Evolutionary conservation across 2,329 filamentous ascomycete species (phyloP).

Genomic region (Ophiosphaerella korrae): DNA sequence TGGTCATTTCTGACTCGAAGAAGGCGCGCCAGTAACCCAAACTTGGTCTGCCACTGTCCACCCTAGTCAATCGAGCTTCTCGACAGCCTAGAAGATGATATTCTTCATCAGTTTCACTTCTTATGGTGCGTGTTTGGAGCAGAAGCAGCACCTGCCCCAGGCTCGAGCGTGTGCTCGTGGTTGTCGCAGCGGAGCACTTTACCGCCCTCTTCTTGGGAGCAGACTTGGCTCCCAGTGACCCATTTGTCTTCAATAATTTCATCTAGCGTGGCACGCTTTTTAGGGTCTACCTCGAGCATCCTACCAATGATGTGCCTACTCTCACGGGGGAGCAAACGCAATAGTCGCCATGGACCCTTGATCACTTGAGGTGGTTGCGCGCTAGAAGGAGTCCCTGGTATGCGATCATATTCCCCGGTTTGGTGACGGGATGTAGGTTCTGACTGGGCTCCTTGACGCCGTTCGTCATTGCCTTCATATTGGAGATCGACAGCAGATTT

Average conservation of each 20-base stretch:
- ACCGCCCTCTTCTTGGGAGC: conserved; percentile 76
- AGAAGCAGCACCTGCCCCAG: conserved; percentile 49
- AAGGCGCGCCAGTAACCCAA: no score
- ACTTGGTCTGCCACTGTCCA: no score
- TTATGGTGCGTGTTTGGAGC: conserved; percentile 41
- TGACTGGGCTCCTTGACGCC: conserved; percentile 38
- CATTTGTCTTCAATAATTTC: conserved; percentile 89
- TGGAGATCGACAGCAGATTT: conserved; percentile 44
- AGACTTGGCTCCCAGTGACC: conserved; percentile 85
- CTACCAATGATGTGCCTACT: conserved; percentile 86
- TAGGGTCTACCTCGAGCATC: conserved; percentile 90
- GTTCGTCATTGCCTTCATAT: conserved; percentile 38
- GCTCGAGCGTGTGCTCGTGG: conserved; percentile 85
- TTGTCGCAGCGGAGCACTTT: conserved; percentile 73
- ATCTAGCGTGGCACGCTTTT: conserved; percentile 78
- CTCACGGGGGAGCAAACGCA: conserved; percentile 86
- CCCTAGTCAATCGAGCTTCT: no score
- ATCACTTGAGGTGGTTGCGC: conserved; percentile 63
- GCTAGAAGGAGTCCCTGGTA: conserved; percentile 23
- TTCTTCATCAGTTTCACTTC: conserved; percentile 29
- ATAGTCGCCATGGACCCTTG: conserved; percentile 87
- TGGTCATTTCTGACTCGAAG: no score
- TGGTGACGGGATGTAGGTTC: conserved; percentile 50
- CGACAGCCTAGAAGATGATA: no score
- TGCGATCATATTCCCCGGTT: conserved; percentile 28